These are phyloP conservation scores for Hypoxylon subgilvum DNA, from an alignment of 495 filamentous ascomycete genomes.

Conservation along the genomic window DNA sequence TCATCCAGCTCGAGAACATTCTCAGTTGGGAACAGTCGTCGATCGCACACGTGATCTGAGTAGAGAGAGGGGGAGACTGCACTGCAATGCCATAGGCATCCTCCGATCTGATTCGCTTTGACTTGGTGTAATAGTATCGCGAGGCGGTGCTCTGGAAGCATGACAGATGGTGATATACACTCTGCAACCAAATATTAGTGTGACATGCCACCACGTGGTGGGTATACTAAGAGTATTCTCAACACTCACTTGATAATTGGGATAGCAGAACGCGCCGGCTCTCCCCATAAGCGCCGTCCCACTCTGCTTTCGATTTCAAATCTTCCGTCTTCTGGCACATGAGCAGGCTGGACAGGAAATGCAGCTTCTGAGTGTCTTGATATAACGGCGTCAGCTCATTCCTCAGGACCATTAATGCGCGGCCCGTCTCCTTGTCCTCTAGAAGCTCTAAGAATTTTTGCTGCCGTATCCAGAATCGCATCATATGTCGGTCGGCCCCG, in stretches of 20 bases:
- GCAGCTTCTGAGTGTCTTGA: constrained; percentile 72
- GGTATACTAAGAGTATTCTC: not conserved
- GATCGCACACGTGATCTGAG: constrained; percentile 83
- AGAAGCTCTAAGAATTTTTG: constrained; percentile 96
- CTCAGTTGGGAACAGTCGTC: constrained; percentile 75
- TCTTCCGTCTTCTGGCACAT: constrained; percentile 85
- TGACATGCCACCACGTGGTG: not conserved
- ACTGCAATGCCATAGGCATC: constrained; percentile 89
- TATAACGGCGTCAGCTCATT: constrained; percentile 88
- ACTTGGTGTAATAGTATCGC: constrained; percentile 80
- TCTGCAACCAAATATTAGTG: constrained; percentile 53
- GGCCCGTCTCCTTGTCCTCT: constrained; percentile 72
- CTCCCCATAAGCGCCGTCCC: constrained; percentile 82
- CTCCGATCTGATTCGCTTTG: constrained; percentile 78
- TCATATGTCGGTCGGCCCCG: constrained; percentile 52
- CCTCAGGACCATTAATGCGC: constrained; percentile 80
- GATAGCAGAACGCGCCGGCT: constrained; percentile 80
- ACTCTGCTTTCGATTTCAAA: constrained; percentile 78
- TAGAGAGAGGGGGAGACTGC: constrained; percentile 82
- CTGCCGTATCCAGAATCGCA: constrained; percentile 78
- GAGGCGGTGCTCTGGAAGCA: constrained; percentile 96
- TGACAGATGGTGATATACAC: constrained; percentile 94
- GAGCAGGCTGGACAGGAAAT: constrained; percentile 85
- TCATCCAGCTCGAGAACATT: constrained; percentile 70
- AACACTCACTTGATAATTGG: constrained; percentile 77